These are phyloP conservation scores for Elongisporangium prolatum DNA, from an alignment of 352 stramenopile species.

Conservation along the genomic window DNA sequence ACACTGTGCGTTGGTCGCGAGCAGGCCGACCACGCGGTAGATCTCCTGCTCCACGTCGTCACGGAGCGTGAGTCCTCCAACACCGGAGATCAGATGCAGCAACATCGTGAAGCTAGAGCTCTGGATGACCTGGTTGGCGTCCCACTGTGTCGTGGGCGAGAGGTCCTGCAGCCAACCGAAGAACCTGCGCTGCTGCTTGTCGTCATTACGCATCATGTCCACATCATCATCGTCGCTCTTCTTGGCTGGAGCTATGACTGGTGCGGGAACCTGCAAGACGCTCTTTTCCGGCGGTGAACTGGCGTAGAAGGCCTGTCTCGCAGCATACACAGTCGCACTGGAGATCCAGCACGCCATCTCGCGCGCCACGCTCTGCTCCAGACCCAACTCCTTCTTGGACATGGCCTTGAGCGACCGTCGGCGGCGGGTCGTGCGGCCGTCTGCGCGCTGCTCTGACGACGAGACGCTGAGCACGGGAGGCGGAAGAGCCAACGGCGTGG, in stretches of 20 bases:
- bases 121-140: slow-evolving; percentile 39
- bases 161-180: slow-evolving; percentile 45
- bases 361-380: slow-evolving; percentile 65
- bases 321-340: slow-evolving; percentile 50
- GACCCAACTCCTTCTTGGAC: slow-evolving; percentile 50
- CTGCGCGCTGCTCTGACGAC: slow-evolving; percentile 4
- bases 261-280: slow-evolving; percentile 8
- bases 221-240: slow-evolving; percentile 7
- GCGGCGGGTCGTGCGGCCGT: slow-evolving; percentile 12
- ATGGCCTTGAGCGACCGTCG: slow-evolving; percentile 24
- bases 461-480: neutral
- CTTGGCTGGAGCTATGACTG: neutral
- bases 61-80: slow-evolving; percentile 18
- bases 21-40: slow-evolving; percentile 38
- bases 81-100: slow-evolving; percentile 43
- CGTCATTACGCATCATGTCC: slow-evolving; percentile 1
- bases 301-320: slow-evolving; percentile 47
- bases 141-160: slow-evolving; percentile 22
- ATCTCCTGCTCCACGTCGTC: slow-evolving; percentile 44
- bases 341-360: slow-evolving; percentile 68
- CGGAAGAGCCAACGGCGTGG: slow-evolving; percentile 2
- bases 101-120: slow-evolving; percentile 64
- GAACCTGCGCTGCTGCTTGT: slow-evolving; percentile 34
- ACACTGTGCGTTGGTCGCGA: slow-evolving; percentile 51
- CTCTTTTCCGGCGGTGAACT: slow-evolving; percentile 9